A percentile compares a stretch with the other conserved stretches of the same genome.
These are phyloP conservation scores for Phytophthora agathidicida DNA, from an alignment of 352 stramenopile genomes.

Conservation along the genomic window DNA sequence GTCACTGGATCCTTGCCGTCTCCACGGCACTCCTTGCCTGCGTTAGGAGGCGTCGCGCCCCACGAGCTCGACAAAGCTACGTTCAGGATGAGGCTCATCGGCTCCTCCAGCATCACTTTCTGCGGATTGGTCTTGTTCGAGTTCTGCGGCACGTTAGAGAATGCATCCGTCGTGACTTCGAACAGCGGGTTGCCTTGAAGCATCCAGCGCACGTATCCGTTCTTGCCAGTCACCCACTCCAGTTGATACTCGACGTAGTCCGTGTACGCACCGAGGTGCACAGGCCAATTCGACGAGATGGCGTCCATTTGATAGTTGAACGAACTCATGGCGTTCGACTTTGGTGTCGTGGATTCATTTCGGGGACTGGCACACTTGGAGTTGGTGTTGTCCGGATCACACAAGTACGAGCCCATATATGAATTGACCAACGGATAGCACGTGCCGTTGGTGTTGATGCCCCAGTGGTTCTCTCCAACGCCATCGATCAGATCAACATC, in stretches of 20 bases:
- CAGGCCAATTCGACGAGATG: conserved; percentile 73
- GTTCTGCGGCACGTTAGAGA: conserved; percentile 60
- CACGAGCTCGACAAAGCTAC: conserved; percentile 93
- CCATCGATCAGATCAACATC: conserved; percentile 33
- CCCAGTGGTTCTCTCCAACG: conserved; percentile 31
- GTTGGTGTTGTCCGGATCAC: conserved; percentile 56
- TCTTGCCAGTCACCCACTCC: conserved; percentile 72
- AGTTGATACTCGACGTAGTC: conserved; percentile 69
- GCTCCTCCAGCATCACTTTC: conserved; percentile 86
- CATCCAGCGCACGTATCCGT: conserved; percentile 76
- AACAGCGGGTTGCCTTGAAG: conserved; percentile 56
- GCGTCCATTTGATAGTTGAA: conserved; percentile 87
- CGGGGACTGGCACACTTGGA: conserved; percentile 42
- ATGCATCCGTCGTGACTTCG: conserved; percentile 52
- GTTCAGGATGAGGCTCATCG: conserved; percentile 94
- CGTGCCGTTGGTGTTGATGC: conserved; percentile 53
- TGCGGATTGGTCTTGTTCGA: conserved; percentile 47
- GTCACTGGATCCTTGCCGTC: conserved; percentile 44
- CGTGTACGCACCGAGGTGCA: conserved; percentile 60
- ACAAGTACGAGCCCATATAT: conserved; percentile 65
- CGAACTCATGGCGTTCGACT: conserved; percentile 54
- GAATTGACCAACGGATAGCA: conserved; percentile 64
- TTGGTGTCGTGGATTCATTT: conserved; percentile 26
- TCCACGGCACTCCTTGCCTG: conserved; percentile 53
- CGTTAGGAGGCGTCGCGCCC: conserved; percentile 68